Conservation (phyloP, 495 filamentous ascomycete species). For the Aspergillus steynii region DNA sequence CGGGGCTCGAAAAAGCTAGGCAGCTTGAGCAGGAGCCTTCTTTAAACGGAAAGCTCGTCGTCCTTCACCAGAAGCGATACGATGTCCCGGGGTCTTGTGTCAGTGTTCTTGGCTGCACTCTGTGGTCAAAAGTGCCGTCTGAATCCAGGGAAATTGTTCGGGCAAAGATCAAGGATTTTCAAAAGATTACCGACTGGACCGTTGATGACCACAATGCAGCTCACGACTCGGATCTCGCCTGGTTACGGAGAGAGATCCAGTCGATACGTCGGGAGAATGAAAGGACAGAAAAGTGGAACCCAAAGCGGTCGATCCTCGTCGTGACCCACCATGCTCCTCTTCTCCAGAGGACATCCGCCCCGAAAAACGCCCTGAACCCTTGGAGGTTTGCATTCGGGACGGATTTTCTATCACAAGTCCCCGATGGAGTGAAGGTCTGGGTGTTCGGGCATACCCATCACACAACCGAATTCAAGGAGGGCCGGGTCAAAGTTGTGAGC, state of each 20-base stretch:
- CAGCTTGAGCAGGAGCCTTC: slow-evolving; percentile 44
- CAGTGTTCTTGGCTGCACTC: slow-evolving; percentile 57
- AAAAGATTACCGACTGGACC: slow-evolving; percentile 50
- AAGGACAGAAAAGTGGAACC: slow-evolving; percentile 8
- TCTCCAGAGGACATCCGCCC: slow-evolving; percentile 39
- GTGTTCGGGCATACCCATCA: slow-evolving; percentile 58
- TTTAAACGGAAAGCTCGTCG: slow-evolving; percentile 42
- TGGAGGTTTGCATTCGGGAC: slow-evolving; percentile 52
- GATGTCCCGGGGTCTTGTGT: slow-evolving; percentile 40
- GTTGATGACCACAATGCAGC: slow-evolving; percentile 46
- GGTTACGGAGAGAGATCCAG: slow-evolving; percentile 43
- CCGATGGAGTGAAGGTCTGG: slow-evolving; percentile 42
- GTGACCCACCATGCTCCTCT: slow-evolving; percentile 58
- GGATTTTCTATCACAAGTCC: slow-evolving; percentile 38
- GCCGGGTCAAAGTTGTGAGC: slow-evolving; percentile 42
- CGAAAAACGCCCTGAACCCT: slow-evolving; percentile 41
- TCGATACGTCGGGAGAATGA: slow-evolving; percentile 23
- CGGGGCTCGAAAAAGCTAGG: slow-evolving; percentile 42
- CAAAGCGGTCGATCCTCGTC: slow-evolving; percentile 40
- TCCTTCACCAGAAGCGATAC: slow-evolving; percentile 46
- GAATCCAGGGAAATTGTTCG: slow-evolving; percentile 36
- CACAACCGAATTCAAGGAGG: slow-evolving; percentile 39
- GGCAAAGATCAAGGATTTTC: slow-evolving; percentile 49
- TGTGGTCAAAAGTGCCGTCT: slow-evolving; percentile 52
- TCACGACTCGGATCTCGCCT: slow-evolving; percentile 45